phyloP scores from a whole-genome alignment of 352 stramenopile species.

The Nothophytophthora sp. region DNA sequence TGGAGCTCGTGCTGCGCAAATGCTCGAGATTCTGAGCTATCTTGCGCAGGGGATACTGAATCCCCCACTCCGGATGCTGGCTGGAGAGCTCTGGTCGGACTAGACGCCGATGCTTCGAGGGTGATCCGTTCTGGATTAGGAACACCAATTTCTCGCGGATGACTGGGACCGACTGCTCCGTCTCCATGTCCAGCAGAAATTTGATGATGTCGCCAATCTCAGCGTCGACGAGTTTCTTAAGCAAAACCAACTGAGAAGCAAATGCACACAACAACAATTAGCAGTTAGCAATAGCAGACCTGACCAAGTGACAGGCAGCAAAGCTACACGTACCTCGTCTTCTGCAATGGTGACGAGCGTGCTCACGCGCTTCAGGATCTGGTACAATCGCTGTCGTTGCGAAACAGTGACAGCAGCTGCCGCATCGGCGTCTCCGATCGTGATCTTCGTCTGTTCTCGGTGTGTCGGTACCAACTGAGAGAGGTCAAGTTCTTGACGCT shows the following conservation, averaged over 20 bases:
- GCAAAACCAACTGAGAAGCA: conserved; percentile 41
- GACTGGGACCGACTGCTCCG: conserved; percentile 24
- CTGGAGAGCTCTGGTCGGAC: conserved; percentile 27
- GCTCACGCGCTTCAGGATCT: conserved; percentile 63
- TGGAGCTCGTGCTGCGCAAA: conserved; percentile 13
- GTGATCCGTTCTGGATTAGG: conserved; percentile 53
- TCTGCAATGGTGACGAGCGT: conserved; percentile 46
- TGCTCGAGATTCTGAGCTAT: conserved; percentile 66
- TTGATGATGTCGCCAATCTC: conserved; percentile 74
- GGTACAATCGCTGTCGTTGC: conserved; percentile 58
- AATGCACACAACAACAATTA: conserved; percentile 3
- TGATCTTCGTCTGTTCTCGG: conserved; percentile 58
- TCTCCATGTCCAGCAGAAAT: conserved; percentile 53
- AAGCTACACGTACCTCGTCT: conserved; percentile 42
- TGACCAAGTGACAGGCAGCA: not conserved
- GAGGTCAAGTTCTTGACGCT: not conserved
- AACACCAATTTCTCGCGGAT: conserved; percentile 36
- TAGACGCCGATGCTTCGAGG: conserved; percentile 48
- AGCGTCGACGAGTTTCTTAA: conserved; percentile 76
- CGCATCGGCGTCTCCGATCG: conserved; percentile 36
- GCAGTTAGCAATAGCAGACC: not conserved
- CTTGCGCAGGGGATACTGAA: conserved; percentile 76
- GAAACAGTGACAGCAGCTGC: conserved; percentile 44
- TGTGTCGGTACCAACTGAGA: conserved; percentile 21
- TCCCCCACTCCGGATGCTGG: conserved; percentile 51